phyloP scores from a whole-genome alignment of 306 rosid species.

The Cicer pinnatifidum region DNA sequence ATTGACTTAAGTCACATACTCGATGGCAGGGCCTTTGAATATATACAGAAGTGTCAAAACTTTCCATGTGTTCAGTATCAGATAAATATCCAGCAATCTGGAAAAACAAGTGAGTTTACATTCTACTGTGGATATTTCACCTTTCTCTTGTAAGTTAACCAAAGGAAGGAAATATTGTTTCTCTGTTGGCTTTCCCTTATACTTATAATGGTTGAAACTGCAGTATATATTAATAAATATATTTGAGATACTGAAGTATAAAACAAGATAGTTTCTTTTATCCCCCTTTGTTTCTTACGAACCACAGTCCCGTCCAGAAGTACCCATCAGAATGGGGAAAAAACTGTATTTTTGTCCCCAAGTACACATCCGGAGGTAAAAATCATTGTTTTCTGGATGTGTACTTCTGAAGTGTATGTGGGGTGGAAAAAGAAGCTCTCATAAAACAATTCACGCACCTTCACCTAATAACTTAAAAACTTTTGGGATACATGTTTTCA shows the following conservation, averaged over 20 bases:
- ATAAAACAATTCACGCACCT: background rate
- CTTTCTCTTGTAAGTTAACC: slow-evolving; percentile 18
- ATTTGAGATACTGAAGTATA: background rate
- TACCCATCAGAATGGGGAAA: no score
- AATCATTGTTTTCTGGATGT: no score
- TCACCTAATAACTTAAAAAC: background rate
- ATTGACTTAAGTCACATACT: slow-evolving; percentile 39
- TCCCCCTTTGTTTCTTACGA: no score
- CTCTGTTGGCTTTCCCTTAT: slow-evolving; percentile 32
- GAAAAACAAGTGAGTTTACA: slow-evolving; percentile 81
- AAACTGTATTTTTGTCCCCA: no score
- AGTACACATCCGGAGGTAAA: no score
- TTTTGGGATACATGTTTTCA: slow-evolving; percentile 19
- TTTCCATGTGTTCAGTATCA: slow-evolving; percentile 79
- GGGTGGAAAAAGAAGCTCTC: no score
- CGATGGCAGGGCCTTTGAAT: slow-evolving; percentile 84
- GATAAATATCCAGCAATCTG: slow-evolving; percentile 69
- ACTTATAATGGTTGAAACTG: slow-evolving; percentile 16
- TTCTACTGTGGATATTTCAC: slow-evolving; percentile 35
- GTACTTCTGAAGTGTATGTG: no score
- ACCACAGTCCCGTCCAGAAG: no score
- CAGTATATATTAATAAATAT: slow-evolving; percentile 12
- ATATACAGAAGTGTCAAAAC: slow-evolving; percentile 63
- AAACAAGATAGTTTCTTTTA: no score
- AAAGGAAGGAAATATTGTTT: slow-evolving; percentile 31